phyloP scores from a whole-genome alignment of 2,329 filamentous ascomycete genomes.

The Venturia oleaginea region DNA sequence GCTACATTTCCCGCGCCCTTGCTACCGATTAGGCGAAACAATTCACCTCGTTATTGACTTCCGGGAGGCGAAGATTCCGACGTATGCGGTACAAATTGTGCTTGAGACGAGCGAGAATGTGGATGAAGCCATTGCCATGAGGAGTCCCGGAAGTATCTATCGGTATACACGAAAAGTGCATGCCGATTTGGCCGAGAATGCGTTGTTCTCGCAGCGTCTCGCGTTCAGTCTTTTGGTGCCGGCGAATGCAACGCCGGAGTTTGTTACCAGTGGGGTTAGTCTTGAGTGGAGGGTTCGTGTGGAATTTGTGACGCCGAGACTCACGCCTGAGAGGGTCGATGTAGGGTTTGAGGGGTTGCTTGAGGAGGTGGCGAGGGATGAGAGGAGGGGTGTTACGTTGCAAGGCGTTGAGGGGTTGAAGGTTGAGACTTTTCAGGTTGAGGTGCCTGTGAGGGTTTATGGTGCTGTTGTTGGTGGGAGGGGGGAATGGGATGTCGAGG shows the following conservation, averaged over 20 bases:
- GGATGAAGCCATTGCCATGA: constrained; percentile 68
- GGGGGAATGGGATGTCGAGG: constrained; percentile 20
- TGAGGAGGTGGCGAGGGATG: constrained; percentile 70
- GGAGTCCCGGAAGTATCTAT: constrained; percentile 77
- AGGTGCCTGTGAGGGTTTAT: constrained; percentile 76
- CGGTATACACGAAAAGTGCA: constrained; percentile 78
- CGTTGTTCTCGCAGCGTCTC: constrained; percentile 68
- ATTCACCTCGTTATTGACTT: constrained; percentile 83
- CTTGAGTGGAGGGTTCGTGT: constrained; percentile 83
- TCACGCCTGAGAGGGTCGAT: constrained; percentile 22
- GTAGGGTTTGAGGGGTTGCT: constrained; percentile 43
- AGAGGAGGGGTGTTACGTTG: constrained; percentile 60
- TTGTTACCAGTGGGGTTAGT: constrained; percentile 79
- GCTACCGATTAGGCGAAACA: constrained; percentile 81
- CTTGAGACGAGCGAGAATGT: constrained; percentile 84
- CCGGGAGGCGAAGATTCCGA: constrained; percentile 57
- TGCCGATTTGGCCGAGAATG: constrained; percentile 68
- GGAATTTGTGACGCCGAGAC: constrained; percentile 78
- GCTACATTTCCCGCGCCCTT: constrained; percentile 77
- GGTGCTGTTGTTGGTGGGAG: constrained; percentile 40
- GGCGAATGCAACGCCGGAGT: constrained; percentile 74
- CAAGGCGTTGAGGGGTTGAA: constrained; percentile 69
- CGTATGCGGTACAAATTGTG: constrained; percentile 74
- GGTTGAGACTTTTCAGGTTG: constrained; percentile 86
- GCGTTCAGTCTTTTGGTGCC: constrained; percentile 81